These are phyloP conservation scores for Colletotrichum chlorophyti DNA, from an alignment of 2,329 filamentous ascomycete genomes.

Conservation along the genomic window DNA sequence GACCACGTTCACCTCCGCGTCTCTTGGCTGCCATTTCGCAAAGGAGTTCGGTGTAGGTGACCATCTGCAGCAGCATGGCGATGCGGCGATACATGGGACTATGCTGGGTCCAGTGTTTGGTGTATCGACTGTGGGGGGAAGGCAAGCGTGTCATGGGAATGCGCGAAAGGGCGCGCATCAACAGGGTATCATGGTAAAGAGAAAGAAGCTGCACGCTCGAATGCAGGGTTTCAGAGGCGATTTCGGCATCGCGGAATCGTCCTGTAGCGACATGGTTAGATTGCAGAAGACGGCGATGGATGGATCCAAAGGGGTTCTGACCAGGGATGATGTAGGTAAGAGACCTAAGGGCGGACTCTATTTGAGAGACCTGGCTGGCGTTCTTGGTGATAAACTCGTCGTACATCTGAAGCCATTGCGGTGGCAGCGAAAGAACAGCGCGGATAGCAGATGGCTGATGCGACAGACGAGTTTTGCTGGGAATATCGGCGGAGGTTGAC, in stretches of 20 bases:
- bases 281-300: not conserved
- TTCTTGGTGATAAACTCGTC: slow-evolving; percentile 95
- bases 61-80: slow-evolving; percentile 83
- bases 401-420: slow-evolving; percentile 75
- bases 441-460: slow-evolving; percentile 21
- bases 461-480: slow-evolving; percentile 25
- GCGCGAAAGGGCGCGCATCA: slow-evolving; percentile 70
- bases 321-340: slow-evolving; percentile 96
- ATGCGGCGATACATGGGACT: slow-evolving; percentile 79
- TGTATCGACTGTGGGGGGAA: slow-evolving; percentile 70
- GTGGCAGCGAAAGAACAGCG: slow-evolving; percentile 60
- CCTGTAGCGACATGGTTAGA: slow-evolving; percentile 52
- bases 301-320: slow-evolving; percentile 37
- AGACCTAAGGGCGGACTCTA: slow-evolving; percentile 90
- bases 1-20: slow-evolving; percentile 76
- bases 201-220: slow-evolving; percentile 89
- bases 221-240: slow-evolving; percentile 91
- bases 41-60: slow-evolving; percentile 94
- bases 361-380: slow-evolving; percentile 89
- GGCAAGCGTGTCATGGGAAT: slow-evolving; percentile 59
- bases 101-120: slow-evolving; percentile 68
- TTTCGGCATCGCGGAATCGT: slow-evolving; percentile 89
- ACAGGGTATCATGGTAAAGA: slow-evolving; percentile 89
- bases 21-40: slow-evolving; percentile 97
- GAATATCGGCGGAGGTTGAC: slow-evolving; percentile 28